Base-by-base conservation (phyloP, 768 basidiomycete genomes). In the Pleurotus giganteus region DNA sequence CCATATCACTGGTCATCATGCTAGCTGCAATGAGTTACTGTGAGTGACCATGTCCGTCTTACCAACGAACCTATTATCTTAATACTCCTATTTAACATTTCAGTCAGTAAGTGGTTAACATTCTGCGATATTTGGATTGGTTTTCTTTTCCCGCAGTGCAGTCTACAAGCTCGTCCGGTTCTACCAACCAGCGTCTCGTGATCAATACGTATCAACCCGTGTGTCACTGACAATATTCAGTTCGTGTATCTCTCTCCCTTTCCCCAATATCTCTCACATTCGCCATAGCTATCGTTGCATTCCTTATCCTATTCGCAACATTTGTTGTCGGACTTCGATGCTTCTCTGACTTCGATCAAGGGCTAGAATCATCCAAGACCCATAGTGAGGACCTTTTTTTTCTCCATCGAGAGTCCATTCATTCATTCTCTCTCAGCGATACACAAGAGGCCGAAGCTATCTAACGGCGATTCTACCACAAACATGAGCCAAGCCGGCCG, bases 81-180 rank as follows among this genome's bases (percentile, higher is more conserved):
- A 13, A 4, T 26, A 4, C 41, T 41, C 28, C 24, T 26, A 12
- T 15, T 4, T 19, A n/a, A 8, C 21, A 23, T 39, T 34, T 31
- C 57, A 80, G 76, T 79, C 63, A 60, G 77, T 79, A 61, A 70
- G 76, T 62, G 43, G 42, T 21, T 21, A 28, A 19, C 9, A 19
- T 13, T 11, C 15, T 5, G 42, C 17, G 9, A 42, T 23, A 2
- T n/a, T 43, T 12, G 39, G 28, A 2, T 19, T 5, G 21, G 45
- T 23, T 50, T 50, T 34, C 32, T 46, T 24, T 43, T 55, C 39
- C 7, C 39, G 15, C 6, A 41, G 57, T 47, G 12, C 55, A 91
- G 88, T 93, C 47, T 94, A 87, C 68, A 94, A 94, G 64, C 78
- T 94, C n/a, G 82, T 86, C 57, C 84, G 91, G 19, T 89, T 93